Evolutionary conservation across 2,329 filamentous ascomycete species (phyloP).

Genomic region (Microcyclospora tardicrescens): DNA sequence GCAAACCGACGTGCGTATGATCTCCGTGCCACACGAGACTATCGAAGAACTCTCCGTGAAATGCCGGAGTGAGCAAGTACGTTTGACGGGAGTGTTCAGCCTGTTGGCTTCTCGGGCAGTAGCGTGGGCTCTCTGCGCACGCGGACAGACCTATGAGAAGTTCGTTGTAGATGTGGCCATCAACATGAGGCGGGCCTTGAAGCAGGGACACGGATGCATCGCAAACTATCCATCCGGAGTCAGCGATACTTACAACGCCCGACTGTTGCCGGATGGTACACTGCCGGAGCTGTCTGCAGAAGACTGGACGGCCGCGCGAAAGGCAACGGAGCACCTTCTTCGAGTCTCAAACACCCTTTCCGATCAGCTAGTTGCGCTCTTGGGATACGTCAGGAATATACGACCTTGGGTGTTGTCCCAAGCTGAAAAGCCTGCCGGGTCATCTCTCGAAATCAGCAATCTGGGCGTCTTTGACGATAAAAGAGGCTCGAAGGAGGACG

Average conservation of each 20-base stretch:
- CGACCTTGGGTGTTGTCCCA: slow-evolving; percentile 29
- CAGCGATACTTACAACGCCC: slow-evolving; percentile 6
- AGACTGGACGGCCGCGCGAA: slow-evolving; percentile 24
- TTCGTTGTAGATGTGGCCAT: slow-evolving; percentile 30
- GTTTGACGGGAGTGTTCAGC: slow-evolving; percentile 31
- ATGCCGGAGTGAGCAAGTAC: slow-evolving; percentile 24
- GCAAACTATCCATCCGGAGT: slow-evolving; percentile 21
- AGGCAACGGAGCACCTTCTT: slow-evolving; percentile 23
- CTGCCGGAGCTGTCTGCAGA: slow-evolving; percentile 1
- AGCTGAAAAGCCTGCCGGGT: slow-evolving; percentile 26
- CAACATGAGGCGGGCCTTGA: slow-evolving; percentile 28
- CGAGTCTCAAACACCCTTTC: slow-evolving; percentile 19
- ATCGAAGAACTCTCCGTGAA: slow-evolving; percentile 18
- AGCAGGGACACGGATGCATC: slow-evolving; percentile 24
- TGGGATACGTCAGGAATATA: slow-evolving; percentile 30
- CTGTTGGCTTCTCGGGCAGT: slow-evolving; percentile 29
- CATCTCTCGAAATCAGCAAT: slow-evolving; percentile 36
- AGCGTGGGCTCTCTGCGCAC: slow-evolving; percentile 16
- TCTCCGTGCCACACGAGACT: slow-evolving; percentile 19
- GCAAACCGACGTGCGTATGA: slow-evolving; percentile 21
- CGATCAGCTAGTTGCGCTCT: slow-evolving; percentile 32
- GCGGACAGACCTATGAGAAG: slow-evolving; percentile 12
- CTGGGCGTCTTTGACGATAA: slow-evolving; percentile 25
- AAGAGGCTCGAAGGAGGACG: not conserved
- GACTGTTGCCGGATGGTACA: not conserved